Base-by-base conservation (phyloP, 2,329 filamentous ascomycete species). In the Phoma sp. region DNA sequence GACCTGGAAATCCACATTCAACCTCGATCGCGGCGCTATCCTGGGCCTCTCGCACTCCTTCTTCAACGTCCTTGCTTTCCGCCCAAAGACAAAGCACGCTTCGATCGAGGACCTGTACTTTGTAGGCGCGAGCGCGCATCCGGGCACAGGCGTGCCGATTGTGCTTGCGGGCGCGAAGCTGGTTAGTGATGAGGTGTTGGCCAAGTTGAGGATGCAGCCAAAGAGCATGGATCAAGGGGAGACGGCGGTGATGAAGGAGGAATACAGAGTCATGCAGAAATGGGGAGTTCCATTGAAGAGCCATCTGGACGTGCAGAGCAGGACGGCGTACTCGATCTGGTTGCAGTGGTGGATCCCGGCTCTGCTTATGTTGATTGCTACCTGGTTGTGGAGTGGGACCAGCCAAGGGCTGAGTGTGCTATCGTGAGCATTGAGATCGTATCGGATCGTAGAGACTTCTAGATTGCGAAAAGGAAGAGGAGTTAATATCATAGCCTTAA, bases 121-220 rank as follows among this genome's bases (percentile, higher is more conserved):
- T 67, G 89, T 91, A 0, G 89, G 89, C 31, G 89, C 89, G 1
- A 88, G 85, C 67, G 89, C 88, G 19, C 89, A 92, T 76, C 89
- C 89, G 0, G 89, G 89, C 1, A 91, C 89, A 0, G 89, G 89
- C 0, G 89, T 92, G 19, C 89, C 89, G 3, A 89, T 92, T 51
- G 86, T 88, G 24, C 76, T 91, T 9, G 88, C 88, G 0, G 88
- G 89, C 0, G 85, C 86, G 8, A 88, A 86, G 71, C 80, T 91
- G 50, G 83, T 84, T 0, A 78, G 75, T 8, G 81, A 82, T 63
- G 81, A 85, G 70, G 77, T 86, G 5, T 62, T 84, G 12, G 68
- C 72, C 72, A 78, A 68, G 56, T 68, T 56, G 63, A 31, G 46
- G 8, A 35, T 56, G 32, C 21, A 52, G 32, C 63, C 52, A 19